Conservation (phyloP, 495 filamentous ascomycete species). For the Collariella sp. region DNA sequence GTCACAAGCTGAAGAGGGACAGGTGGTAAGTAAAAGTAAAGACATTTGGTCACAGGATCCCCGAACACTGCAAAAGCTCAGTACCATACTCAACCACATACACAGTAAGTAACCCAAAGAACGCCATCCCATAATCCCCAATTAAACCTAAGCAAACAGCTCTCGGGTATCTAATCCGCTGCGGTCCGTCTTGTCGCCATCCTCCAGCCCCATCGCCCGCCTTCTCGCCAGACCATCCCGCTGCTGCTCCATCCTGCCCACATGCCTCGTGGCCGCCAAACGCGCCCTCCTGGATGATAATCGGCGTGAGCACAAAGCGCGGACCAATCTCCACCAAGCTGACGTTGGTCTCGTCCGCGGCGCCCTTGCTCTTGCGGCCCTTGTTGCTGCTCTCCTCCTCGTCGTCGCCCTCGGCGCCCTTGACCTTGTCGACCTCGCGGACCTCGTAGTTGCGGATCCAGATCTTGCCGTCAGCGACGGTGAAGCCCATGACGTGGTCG, state of each 20-base stretch:
- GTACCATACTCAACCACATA: background rate
- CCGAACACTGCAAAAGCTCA: too few relatives aligned
- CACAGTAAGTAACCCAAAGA: background rate
- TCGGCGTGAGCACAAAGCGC: slow-evolving; percentile 88
- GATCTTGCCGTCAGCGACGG: slow-evolving; percentile 86
- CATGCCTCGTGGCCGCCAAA: slow-evolving; percentile 90
- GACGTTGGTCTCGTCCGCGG: slow-evolving; percentile 57
- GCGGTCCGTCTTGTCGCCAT: slow-evolving; percentile 47
- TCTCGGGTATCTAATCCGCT: slow-evolving; percentile 71
- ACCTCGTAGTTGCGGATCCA: slow-evolving; percentile 96
- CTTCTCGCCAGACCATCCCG: slow-evolving; percentile 65
- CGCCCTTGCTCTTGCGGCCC: slow-evolving; percentile 26
- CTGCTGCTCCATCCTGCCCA: slow-evolving; percentile 60
- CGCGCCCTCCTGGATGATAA: slow-evolving; percentile 87
- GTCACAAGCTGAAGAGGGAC: too few relatives aligned
- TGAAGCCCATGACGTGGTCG: slow-evolving; percentile 91
- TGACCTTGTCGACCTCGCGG: slow-evolving; percentile 62
- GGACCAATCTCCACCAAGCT: slow-evolving; percentile 90
- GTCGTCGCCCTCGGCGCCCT: slow-evolving; percentile 32
- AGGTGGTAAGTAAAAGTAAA: too few relatives aligned
- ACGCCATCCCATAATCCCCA: slow-evolving; percentile 2
- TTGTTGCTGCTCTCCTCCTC: slow-evolving; percentile 19
- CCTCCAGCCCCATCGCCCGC: slow-evolving; percentile 64
- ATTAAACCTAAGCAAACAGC: slow-evolving; percentile 61
- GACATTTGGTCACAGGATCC: too few relatives aligned